phyloP scores from a whole-genome alignment of 2,329 filamentous ascomycete species.

The Sporothrix brunneoviolacea region DNA sequence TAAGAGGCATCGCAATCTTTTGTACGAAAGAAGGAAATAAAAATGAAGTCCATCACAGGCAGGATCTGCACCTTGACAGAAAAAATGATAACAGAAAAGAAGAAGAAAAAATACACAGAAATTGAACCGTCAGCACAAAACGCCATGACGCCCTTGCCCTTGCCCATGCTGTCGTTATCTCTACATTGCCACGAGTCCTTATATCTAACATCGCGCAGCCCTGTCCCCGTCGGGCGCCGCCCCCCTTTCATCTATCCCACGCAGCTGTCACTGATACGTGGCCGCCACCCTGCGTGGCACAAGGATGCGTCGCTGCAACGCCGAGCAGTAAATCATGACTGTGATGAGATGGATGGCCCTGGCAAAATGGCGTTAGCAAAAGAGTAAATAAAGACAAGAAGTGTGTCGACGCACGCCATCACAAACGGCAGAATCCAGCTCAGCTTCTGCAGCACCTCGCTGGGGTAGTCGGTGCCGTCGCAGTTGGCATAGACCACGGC shows the following conservation, averaged over 20 bases:
- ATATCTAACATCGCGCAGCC: too few relatives aligned
- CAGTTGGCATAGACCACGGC: neutral
- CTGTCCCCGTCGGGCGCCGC: too few relatives aligned
- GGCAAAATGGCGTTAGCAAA: too few relatives aligned
- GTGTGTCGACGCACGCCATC: too few relatives aligned
- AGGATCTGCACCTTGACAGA: neutral
- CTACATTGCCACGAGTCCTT: neutral
- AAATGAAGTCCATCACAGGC: too few relatives aligned
- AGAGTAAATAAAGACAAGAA: too few relatives aligned
- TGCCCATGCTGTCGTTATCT: neutral
- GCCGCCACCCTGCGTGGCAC: too few relatives aligned
- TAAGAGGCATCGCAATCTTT: too few relatives aligned
- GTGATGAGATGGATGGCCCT: neutral
- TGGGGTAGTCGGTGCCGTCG: neutral
- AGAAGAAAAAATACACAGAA: neutral
- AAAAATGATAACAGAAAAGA: neutral
- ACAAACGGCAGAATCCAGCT: slow-evolving; percentile 3
- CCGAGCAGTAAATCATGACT: slow-evolving; percentile 2
- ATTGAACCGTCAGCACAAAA: neutral
- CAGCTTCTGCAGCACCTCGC: neutral
- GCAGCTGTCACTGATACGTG: too few relatives aligned
- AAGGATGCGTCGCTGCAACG: neutral
- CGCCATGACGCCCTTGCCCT: neutral
- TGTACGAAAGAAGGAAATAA: too few relatives aligned
- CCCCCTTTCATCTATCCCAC: neutral